phyloP scores from a whole-genome alignment of 768 basidiomycete species.

The Lactifluus pinguis region DNA sequence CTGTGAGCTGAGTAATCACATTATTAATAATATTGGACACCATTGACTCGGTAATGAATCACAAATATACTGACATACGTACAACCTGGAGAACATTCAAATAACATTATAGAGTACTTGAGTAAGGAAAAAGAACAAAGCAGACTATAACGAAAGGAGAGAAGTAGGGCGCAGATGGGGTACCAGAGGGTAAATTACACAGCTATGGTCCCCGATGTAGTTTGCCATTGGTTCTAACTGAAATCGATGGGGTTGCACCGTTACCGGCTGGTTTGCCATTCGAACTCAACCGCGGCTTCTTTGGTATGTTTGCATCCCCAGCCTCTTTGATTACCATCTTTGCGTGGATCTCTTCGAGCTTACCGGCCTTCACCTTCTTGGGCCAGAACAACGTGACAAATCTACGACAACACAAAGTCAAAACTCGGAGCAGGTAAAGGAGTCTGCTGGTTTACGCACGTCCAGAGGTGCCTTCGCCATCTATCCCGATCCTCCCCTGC shows the following conservation, averaged over 20 bases:
- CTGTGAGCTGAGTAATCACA: neutral
- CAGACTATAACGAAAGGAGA: neutral
- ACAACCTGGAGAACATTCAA: conserved; percentile 3
- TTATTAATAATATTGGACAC: neutral
- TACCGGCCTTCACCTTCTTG: conserved; percentile 88
- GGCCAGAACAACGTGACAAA: conserved; percentile 98
- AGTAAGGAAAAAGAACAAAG: neutral
- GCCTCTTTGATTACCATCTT: conserved; percentile 91
- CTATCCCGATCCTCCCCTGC: conserved; percentile 76
- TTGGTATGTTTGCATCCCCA: conserved; percentile 39
- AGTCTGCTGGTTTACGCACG: conserved; percentile 47
- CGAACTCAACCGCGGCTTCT: conserved; percentile 50
- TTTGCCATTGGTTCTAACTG: conserved; percentile 53
- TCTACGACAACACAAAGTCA: conserved; percentile 31
- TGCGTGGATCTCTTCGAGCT: conserved; percentile 90
- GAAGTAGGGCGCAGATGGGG: neutral
- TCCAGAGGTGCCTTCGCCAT: conserved; percentile 95
- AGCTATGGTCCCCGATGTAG: conserved; percentile 38
- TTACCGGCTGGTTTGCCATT: conserved; percentile 35
- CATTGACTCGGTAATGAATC: neutral
- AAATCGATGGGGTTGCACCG: conserved; percentile 33
- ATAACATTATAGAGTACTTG: conserved; percentile 13
- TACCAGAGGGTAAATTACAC: neutral
- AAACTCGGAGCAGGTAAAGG: neutral
- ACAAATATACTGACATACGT: conserved; percentile 9